These are phyloP conservation scores for Protostelium mycophagum DNA, from an alignment of 78 protist species.

Conservation along the genomic window DNA sequence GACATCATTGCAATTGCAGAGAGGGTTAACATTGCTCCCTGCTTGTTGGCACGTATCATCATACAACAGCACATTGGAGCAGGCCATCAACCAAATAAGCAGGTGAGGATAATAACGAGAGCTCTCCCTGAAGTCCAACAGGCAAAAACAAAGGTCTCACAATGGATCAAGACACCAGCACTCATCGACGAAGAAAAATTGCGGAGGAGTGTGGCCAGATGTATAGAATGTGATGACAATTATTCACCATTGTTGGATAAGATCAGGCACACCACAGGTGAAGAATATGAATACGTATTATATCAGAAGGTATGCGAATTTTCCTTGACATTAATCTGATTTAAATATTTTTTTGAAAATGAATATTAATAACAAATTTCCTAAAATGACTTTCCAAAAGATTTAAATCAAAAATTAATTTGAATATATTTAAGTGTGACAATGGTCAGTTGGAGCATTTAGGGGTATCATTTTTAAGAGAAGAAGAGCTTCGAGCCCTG, in stretches of 20 bases:
- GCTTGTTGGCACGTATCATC: neutral
- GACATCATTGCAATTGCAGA: neutral
- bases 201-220: constrained; percentile 19
- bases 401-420: too few relatives aligned
- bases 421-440: too few relatives aligned
- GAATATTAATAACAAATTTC: too few relatives aligned
- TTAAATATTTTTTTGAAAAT: too few relatives aligned
- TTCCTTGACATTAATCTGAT: neutral
- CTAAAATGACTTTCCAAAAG: too few relatives aligned
- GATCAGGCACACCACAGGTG: constrained; percentile 49
- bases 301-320: constrained; percentile 38
- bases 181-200: constrained; percentile 21
- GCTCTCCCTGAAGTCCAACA: neutral
- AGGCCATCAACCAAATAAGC: neutral
- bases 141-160: neutral
- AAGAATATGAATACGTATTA: constrained; percentile 42
- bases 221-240: constrained; percentile 36
- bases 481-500: constrained; percentile 23
- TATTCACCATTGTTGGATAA: constrained; percentile 46
- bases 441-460: neutral
- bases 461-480: constrained; percentile 39
- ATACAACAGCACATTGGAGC: neutral
- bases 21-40: neutral
- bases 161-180: constrained; percentile 17
- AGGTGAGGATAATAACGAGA: neutral